These are phyloP conservation scores for Boletus vinaceobasis DNA, from an alignment of 768 basidiomycete genomes.

Conservation along the genomic window DNA sequence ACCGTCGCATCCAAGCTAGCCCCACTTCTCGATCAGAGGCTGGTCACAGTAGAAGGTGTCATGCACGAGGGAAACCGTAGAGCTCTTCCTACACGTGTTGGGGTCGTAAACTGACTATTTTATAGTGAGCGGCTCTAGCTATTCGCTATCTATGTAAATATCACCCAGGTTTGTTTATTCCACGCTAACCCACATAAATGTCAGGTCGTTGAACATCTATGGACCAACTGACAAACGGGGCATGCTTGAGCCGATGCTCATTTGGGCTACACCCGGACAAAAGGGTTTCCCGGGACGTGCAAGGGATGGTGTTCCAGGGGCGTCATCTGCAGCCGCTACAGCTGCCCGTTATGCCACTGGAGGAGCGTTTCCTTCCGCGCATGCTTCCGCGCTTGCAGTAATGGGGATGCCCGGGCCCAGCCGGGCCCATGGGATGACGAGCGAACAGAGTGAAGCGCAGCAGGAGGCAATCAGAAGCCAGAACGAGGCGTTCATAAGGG, in stretches of 20 bases:
- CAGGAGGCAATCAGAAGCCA: conserved; percentile 29
- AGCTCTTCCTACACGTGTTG: not conserved
- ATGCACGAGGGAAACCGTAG: conserved; percentile 65
- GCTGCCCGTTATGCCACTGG: conserved; percentile 13
- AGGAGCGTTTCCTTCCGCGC: conserved; percentile 11
- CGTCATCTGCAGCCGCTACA: conserved; percentile 16
- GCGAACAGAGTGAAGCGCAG: conserved; percentile 34
- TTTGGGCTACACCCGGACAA: conserved; percentile 73
- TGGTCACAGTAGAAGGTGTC: conserved; percentile 70
- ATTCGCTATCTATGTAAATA: conserved; percentile 61
- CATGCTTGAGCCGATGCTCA: conserved; percentile 59
- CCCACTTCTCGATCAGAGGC: conserved; percentile 61
- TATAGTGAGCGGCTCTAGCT: conserved; percentile 44
- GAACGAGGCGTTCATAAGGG: conserved; percentile 52
- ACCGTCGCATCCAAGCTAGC: conserved; percentile 57
- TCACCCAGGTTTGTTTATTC: not conserved
- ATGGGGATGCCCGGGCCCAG: conserved; percentile 20
- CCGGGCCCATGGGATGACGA: conserved; percentile 10
- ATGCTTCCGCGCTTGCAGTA: conserved; percentile 16
- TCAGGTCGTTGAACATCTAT: conserved; percentile 68
- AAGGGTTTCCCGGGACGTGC: conserved; percentile 45
- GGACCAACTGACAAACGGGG: conserved; percentile 58
- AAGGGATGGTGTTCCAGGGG: conserved; percentile 10
- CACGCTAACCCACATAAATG: not conserved
- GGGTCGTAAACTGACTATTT: conserved; percentile 2